phyloP scores from a whole-genome alignment of 2,329 filamentous ascomycete genomes.

The Colletotrichum sp. region DNA sequence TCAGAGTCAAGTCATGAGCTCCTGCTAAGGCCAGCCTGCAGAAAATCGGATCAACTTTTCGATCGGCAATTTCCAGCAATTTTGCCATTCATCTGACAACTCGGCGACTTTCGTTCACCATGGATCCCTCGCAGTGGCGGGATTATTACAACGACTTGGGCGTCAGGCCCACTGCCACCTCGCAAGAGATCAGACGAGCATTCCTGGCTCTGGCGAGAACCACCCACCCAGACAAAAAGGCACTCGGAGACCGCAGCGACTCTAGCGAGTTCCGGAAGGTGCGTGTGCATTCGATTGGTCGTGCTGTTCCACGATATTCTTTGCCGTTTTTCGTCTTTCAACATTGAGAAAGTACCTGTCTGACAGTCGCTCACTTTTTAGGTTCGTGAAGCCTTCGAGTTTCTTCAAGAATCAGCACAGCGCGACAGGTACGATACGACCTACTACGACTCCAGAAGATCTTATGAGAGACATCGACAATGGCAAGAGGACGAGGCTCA shows the following conservation, averaged over 20 bases:
- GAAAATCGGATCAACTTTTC: fast-evolving
- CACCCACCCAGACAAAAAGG: not conserved
- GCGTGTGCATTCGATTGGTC: not conserved
- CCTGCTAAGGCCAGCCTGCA: too few relatives aligned
- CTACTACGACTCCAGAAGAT: fast-evolving
- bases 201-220: not conserved
- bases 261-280: not conserved
- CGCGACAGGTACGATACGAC: fast-evolving
- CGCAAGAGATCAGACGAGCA: not conserved
- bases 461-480: not conserved
- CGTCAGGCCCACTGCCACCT: not conserved
- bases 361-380: not conserved
- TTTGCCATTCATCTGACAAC: fast-evolving
- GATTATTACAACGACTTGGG: not conserved
- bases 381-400: not conserved
- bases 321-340: too few relatives aligned
- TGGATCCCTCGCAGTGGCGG: not conserved
- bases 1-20: not conserved
- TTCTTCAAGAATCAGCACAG: fast-evolving
- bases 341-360: too few relatives aligned
- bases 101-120: fast-evolving
- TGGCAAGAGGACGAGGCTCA: not conserved
- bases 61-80: not conserved
- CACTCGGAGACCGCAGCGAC: not conserved
- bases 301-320: too few relatives aligned